Percentiles rank a stretch among this genome's conserved stretches.
phyloP scores from a whole-genome alignment of 345 rosid species.

The Arabidopsis thaliana region TAIR10.1 NC_003074.8:23126501-23127000 shows the following conservation, averaged over 20 bases:
- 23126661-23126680: background rate
- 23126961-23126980: constrained; percentile 7
- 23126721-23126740: background rate
- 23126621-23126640: background rate
- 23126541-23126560: background rate
- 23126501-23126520: constrained; percentile 1
- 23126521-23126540: constrained; percentile 21
- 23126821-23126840: no score
- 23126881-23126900: background rate
- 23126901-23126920: background rate
- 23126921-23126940: background rate
- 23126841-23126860: background rate
- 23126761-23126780: background rate
- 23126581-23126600: background rate
- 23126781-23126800: background rate
- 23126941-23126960: constrained; percentile 5
- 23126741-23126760: no score
- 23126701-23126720: background rate
- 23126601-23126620: constrained; percentile 12
- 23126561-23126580: background rate
- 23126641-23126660: background rate
- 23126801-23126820: background rate
- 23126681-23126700: background rate
- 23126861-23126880: background rate
- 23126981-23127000: background rate